phyloP scores from a whole-genome alignment of 306 rosid species.

The Aeschynomene evenia region DNA sequence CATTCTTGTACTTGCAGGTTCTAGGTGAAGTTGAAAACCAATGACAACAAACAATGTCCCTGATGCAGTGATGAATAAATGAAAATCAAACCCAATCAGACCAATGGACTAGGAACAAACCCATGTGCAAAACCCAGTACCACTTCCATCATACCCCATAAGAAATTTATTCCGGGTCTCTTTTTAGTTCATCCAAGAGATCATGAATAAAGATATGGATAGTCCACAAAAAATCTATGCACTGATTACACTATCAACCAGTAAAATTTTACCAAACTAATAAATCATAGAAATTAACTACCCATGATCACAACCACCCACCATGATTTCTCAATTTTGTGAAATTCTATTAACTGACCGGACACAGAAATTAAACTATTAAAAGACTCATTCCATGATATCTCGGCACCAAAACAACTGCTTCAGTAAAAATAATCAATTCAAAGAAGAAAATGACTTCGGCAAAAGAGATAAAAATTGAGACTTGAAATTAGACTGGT shows the following conservation, averaged over 20 bases:
- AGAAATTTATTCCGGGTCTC: neutral
- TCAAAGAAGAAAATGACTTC: neutral
- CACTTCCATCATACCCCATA: constrained; percentile 35
- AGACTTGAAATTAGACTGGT: constrained; percentile 21
- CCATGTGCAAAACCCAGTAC: constrained; percentile 50
- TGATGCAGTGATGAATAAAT: constrained; percentile 34
- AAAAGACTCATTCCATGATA: too few relatives aligned
- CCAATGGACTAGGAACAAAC: constrained; percentile 30
- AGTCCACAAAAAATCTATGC: neutral
- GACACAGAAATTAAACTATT: too few relatives aligned
- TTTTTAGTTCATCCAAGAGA: constrained; percentile 13
- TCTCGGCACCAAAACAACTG: constrained; percentile 35
- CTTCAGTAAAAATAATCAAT: constrained; percentile 7
- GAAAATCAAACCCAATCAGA: constrained; percentile 34
- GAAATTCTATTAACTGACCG: too few relatives aligned
- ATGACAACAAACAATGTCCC: constrained; percentile 21
- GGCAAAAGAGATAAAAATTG: constrained; percentile 14
- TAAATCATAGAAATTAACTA: too few relatives aligned
- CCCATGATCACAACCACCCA: too few relatives aligned
- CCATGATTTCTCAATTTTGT: too few relatives aligned
- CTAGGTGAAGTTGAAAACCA: constrained; percentile 34
- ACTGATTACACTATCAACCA: too few relatives aligned
- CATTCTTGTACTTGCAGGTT: neutral
- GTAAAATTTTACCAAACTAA: too few relatives aligned
- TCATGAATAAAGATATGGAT: neutral